phyloP scores from a whole-genome alignment of 2,329 filamentous ascomycete species.

The Claviceps humidiphila region DNA sequence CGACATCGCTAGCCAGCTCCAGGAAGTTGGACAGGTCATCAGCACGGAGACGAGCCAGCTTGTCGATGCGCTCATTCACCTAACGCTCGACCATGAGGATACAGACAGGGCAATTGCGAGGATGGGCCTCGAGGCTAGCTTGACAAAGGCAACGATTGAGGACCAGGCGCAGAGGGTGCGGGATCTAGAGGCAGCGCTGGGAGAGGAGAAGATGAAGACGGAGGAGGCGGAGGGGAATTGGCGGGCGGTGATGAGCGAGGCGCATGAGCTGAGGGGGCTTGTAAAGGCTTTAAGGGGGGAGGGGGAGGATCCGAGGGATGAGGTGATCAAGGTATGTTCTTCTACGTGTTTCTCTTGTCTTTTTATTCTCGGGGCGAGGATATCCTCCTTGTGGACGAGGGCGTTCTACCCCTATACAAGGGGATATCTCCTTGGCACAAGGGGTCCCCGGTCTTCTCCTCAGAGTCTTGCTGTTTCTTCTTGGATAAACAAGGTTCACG shows the following conservation, averaged over 20 bases:
- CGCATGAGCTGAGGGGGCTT: slow-evolving; percentile 9
- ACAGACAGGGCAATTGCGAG: slow-evolving; percentile 24
- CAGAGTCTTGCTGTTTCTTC: neutral
- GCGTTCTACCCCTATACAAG: no score
- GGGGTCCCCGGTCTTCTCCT: neutral
- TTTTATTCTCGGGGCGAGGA: neutral
- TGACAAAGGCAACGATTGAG: slow-evolving; percentile 21
- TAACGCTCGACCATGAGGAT: slow-evolving; percentile 24
- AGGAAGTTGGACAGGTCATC: slow-evolving; percentile 24
- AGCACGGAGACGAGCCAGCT: slow-evolving; percentile 26
- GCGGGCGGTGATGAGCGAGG: slow-evolving; percentile 12
- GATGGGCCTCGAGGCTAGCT: slow-evolving; percentile 25
- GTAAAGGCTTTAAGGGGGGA: slow-evolving; percentile 15
- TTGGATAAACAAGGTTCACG: no score
- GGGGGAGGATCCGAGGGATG: slow-evolving; percentile 12
- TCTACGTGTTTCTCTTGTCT: neutral
- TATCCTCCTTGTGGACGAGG: no score
- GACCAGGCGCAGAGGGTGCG: slow-evolving; percentile 20
- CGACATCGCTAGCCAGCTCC: slow-evolving; percentile 21
- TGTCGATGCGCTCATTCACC: slow-evolving; percentile 24
- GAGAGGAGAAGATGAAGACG: slow-evolving; percentile 18
- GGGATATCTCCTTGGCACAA: no score
- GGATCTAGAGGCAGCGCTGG: slow-evolving; percentile 18
- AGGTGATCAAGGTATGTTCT: slow-evolving; percentile 17
- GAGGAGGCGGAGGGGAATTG: slow-evolving; percentile 16